Base-by-base conservation (phyloP, 2,329 filamentous ascomycete genomes). In the Diaporthe velutina region DNA sequence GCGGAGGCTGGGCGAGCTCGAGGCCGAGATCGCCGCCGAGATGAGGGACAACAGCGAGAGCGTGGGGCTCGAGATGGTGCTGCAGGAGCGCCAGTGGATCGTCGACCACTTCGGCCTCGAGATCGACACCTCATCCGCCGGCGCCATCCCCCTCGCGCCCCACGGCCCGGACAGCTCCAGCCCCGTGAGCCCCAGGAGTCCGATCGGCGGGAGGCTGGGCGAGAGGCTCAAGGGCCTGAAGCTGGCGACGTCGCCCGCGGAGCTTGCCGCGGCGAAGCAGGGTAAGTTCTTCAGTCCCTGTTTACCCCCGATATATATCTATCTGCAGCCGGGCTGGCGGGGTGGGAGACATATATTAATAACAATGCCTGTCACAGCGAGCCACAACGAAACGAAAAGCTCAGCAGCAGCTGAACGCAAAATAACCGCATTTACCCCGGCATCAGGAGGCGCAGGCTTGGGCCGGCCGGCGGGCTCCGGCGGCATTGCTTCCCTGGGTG, bases 41-140 rank as follows among this genome's bases (percentile, higher is more conserved):
- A 89, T 93, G 80, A 89, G 89, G 78, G 86, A 88, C 77, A 98
- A 97, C 80, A 89, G 90, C 17, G 95, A 98, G 84, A 94, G 95
- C 28, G 90, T 98, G 25, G 95, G 94, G 2, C 85, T 97, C 73
- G 91, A 95, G 81, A 98, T 98, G 93, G 95, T 93, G 0, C 82
- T 94, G 64, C 91, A 95, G 74, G 95, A 98, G 83, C 94, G 92
- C 81, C 90, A 94, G 78, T 98, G 95, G 95, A 95, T 98, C 70
- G 90, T 95, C 80, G 87, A 92, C 61, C 94, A 95, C 79, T 98
- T 98, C 82, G 93, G 93, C 8, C 86, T 94, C 60, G 55, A 83
- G 84, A 71, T 86, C 83, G 76, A 85, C 83, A 71, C 82, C 64
- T 77, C 79, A 74, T 77, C 76, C 64, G 77, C 75, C 30, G 74